These are phyloP conservation scores for Acacia confusa DNA, from an alignment of 306 rosid genomes.

Conservation along the genomic window DNA sequence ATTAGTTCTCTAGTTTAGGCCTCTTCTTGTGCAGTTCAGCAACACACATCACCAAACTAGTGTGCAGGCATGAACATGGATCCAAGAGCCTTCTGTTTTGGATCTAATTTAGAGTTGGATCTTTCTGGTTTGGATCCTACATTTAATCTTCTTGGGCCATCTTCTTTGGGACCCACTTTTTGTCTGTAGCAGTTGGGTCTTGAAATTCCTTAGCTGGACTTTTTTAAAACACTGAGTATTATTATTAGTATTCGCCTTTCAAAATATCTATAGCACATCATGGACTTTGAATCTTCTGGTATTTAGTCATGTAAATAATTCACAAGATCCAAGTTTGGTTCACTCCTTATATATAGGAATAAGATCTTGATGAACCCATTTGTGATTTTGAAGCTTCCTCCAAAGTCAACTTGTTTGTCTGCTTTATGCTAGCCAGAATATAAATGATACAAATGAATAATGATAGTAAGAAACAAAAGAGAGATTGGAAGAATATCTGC, in stretches of 20 bases:
- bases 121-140: not conserved
- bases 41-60: not conserved
- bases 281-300: not conserved
- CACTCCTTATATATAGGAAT: not conserved
- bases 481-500: not conserved
- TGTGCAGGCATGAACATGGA: not conserved
- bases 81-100: not conserved
- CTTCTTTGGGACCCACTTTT: not conserved
- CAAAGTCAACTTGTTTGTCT: not conserved
- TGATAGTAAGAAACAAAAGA: not conserved
- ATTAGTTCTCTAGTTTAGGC: not conserved
- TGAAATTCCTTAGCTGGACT: not conserved
- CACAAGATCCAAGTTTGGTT: not conserved
- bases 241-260: not conserved
- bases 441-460: not conserved
- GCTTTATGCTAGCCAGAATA: not conserved
- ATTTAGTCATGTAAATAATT: not conserved
- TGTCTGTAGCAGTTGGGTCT: not conserved
- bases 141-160: not conserved
- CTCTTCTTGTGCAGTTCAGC: not conserved
- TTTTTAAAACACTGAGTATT: not conserved
- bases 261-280: not conserved
- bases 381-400: not conserved
- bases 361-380: not conserved
- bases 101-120: not conserved